Evolutionary conservation across 371 early-diverging fungal genomes (phyloP).

Genomic region (Zopfochytrium polystomum): DNA sequence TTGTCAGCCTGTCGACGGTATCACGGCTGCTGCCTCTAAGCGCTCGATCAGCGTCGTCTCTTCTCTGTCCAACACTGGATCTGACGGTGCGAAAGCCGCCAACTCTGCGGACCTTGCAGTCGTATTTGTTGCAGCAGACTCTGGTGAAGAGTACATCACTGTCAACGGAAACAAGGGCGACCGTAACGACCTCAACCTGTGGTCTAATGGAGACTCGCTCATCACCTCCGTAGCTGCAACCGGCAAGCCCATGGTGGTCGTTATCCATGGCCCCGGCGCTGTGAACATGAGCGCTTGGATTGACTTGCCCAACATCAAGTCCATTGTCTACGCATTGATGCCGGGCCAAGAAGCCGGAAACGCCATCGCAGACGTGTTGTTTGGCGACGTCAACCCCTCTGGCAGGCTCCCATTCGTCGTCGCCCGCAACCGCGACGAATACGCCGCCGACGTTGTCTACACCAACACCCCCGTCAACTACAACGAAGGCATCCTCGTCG

Average conservation of each 20-base stretch:
- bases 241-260: conserved; percentile 55
- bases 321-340: conserved; percentile 56
- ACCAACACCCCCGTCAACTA: conserved; percentile 40
- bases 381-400: conserved; percentile 62
- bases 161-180: conserved; percentile 51
- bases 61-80: conserved; percentile 43
- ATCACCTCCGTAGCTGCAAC: conserved; percentile 46
- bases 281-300: conserved; percentile 56
- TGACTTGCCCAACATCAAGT: conserved; percentile 53
- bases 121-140: conserved; percentile 56
- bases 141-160: conserved; percentile 55
- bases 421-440: no score
- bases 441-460: conserved; percentile 35
- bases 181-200: conserved; percentile 56
- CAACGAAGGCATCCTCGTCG: conserved; percentile 55
- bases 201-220: conserved; percentile 59
- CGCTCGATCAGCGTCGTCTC: conserved; percentile 30
- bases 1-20: conserved; percentile 45
- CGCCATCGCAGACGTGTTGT: no score
- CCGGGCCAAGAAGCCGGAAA: no score
- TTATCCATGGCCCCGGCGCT: conserved; percentile 58
- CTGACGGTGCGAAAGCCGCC: conserved; percentile 40
- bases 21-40: conserved; percentile 39
- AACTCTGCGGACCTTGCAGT: conserved; percentile 50
- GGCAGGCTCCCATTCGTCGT: conserved; percentile 63